A percentile compares a stretch with the other conserved stretches of the same genome.
phyloP scores from a whole-genome alignment of 1,284 basidiomycete genomes.

The Thelephora terrestris region DNA sequence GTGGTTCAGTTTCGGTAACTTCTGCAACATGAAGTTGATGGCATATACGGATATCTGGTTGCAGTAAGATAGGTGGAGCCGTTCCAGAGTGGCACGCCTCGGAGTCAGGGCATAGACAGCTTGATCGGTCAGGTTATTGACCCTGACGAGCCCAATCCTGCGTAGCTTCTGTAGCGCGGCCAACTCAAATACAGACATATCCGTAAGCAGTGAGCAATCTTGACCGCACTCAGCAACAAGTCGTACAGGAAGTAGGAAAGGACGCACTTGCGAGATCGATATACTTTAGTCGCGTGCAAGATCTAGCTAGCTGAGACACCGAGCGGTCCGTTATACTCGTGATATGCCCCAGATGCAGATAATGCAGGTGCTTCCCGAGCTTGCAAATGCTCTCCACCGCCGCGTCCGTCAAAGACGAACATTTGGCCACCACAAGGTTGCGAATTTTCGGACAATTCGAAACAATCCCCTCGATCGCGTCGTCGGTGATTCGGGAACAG shows the following conservation, averaged over 20 bases:
- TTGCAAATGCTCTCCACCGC: slow-evolving; percentile 79
- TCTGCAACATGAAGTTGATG: slow-evolving; percentile 83
- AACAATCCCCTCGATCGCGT: slow-evolving; percentile 85
- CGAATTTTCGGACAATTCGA: slow-evolving; percentile 84
- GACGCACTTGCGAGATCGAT: slow-evolving; percentile 91
- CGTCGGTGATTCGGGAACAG: slow-evolving; percentile 77
- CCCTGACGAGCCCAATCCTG: slow-evolving; percentile 91
- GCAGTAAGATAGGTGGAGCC: slow-evolving; percentile 96
- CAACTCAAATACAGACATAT: slow-evolving; percentile 90
- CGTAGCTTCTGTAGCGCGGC: slow-evolving; percentile 84
- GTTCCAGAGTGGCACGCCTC: slow-evolving; percentile 77
- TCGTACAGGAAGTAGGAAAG: slow-evolving; percentile 6
- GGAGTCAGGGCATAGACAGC: slow-evolving; percentile 84
- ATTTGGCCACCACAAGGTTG: slow-evolving; percentile 90
- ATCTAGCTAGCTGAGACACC: slow-evolving; percentile 74
- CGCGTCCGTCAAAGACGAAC: slow-evolving; percentile 76
- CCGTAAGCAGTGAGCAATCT: slow-evolving; percentile 87
- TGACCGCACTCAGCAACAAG: slow-evolving; percentile 5
- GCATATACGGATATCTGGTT: slow-evolving; percentile 91
- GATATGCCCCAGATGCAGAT: slow-evolving; percentile 92
- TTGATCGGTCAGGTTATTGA: slow-evolving; percentile 87
- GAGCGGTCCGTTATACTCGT: slow-evolving; percentile 84
- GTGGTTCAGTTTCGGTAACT: slow-evolving; percentile 85
- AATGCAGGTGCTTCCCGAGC: slow-evolving; percentile 89
- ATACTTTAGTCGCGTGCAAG: slow-evolving; percentile 90